Evolutionary conservation across 768 basidiomycete genomes (phyloP).

Genomic region (Pulveroboletus sp.): DNA sequence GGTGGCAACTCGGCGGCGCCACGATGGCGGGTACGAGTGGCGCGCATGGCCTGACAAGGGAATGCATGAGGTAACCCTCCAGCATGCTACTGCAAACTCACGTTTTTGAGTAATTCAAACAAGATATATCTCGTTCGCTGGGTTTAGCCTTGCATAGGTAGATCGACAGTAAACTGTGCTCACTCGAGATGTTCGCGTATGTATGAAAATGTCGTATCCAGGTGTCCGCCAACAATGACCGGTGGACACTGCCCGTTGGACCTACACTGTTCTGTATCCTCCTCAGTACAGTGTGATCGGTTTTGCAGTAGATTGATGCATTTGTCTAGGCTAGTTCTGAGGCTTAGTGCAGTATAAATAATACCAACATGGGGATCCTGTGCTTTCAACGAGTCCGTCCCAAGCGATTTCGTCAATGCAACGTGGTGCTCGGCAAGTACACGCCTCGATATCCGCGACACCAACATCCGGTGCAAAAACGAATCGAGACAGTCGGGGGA

Average conservation of each 20-base stretch:
- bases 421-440: conserved; percentile 90
- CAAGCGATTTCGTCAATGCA: conserved; percentile 64
- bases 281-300: conserved; percentile 44
- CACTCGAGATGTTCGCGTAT: conserved; percentile 87
- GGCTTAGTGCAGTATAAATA: conserved; percentile 73
- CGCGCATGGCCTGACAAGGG: conserved; percentile 61
- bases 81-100: conserved; percentile 33
- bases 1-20: conserved; percentile 47
- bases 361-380: conserved; percentile 75
- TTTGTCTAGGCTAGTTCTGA: conserved; percentile 67
- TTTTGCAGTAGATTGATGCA: conserved; percentile 58
- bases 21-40: conserved; percentile 54
- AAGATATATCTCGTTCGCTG: conserved; percentile 67
- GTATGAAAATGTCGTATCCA: conserved; percentile 71
- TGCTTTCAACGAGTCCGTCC: conserved; percentile 30
- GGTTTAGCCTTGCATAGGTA: background rate
- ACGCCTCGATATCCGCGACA: conserved; percentile 85
- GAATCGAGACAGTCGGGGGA: conserved; percentile 77
- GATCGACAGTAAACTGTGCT: conserved; percentile 20
- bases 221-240: conserved; percentile 70
- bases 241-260: conserved; percentile 50
- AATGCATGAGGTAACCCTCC: background rate
- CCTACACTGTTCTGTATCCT: conserved; percentile 29
- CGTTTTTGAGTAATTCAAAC: conserved; percentile 89
- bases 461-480: conserved; percentile 89